These are phyloP conservation scores for Hymenoscyphus fraxineus DNA, from an alignment of 2,329 filamentous ascomycete genomes.

Conservation along the genomic window DNA sequence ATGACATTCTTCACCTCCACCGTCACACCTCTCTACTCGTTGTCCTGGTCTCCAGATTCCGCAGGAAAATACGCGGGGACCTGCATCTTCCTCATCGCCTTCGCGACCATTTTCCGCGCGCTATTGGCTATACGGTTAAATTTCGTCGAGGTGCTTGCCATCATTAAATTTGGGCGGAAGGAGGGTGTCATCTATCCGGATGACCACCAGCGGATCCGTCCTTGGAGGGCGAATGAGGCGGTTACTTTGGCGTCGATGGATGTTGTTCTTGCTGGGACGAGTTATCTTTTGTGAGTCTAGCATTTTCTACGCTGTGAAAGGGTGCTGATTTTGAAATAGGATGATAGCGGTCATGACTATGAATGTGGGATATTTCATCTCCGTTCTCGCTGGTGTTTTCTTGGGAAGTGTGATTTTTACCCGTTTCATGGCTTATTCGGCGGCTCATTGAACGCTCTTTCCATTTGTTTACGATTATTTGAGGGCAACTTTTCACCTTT, in stretches of 20 bases:
- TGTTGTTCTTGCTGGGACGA: slow-evolving; percentile 69
- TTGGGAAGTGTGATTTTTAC: slow-evolving; percentile 65
- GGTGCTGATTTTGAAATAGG: slow-evolving; percentile 44
- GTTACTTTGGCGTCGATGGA: slow-evolving; percentile 68
- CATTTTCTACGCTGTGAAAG: too few species aligned
- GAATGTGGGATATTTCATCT: slow-evolving; percentile 84
- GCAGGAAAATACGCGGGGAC: slow-evolving; percentile 77
- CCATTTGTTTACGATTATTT: too few species aligned
- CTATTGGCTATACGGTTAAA: slow-evolving; percentile 60
- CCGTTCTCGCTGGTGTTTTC: slow-evolving; percentile 72
- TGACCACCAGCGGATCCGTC: slow-evolving; percentile 45
- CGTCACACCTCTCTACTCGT: slow-evolving; percentile 61
- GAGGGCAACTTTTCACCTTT: too few species aligned
- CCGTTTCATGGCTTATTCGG: slow-evolving; percentile 23
- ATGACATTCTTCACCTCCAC: slow-evolving; percentile 64
- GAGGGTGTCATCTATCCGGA: not conserved
- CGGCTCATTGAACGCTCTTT: not conserved
- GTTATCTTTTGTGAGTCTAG: slow-evolving; percentile 75
- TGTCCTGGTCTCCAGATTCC: slow-evolving; percentile 67
- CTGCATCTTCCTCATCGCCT: slow-evolving; percentile 83
- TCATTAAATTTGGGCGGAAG: not conserved
- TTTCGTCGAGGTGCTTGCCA: not conserved
- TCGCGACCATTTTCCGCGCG: slow-evolving; percentile 65
- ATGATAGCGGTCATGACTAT: slow-evolving; percentile 92
- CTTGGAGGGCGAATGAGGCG: slow-evolving; percentile 81